Evolutionary conservation across 352 stramenopile genomes (phyloP), one percentile per base, ranked within the genome.

Genomic region (Phytophthora brassicae): DNA sequence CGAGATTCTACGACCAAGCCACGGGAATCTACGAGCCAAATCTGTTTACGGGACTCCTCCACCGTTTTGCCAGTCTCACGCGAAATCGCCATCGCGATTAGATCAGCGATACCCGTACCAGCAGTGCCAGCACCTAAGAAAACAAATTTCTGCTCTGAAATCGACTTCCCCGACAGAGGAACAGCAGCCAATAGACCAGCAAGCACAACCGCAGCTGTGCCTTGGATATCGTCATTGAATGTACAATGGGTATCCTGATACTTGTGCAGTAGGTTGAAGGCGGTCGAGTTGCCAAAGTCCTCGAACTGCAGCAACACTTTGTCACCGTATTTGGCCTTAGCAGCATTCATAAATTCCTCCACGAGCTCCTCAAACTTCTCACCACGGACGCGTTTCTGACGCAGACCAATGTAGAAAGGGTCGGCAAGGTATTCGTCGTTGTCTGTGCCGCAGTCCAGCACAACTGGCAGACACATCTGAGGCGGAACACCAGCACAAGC

Each of bases 211-310:
- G 81, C 92, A 1, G 83, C 81, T 2, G 86, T 90, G 52, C 83
- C 86, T 55, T 99, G 97, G 69, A 99, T 99, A 67, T 99, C 97
- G 80, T 99, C 97, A 74, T 98, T 98, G 74, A 98, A 98, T 5
- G 81, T 90, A 68, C 74, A 91, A 70, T 93, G 87, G 26, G 79
- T 92, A 62, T 90, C 77, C 67, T 92, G 75, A 60, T 82, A 94
- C 70, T 93, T 92, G 61, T 83, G 83, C 58, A 96, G 71, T 42
- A 96, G 57, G 53, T 90, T 67, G 67, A 96, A 96, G 31, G 87
- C 87, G 6, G 87, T 94, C 45, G 82, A 86, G 74, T 94, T 94
- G 61, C 84, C 86, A 64, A 96, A 96, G 70, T 96, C 87, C 64
- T 96, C 83, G 55, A 92, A 92, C 75, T 94, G 79, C 19, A 97